Percentiles rank a stretch among this genome's conserved stretches.
These are phyloP conservation scores for Eimeria tenella DNA, from an alignment of 169 alveolate species.

Conservation along the genomic window DNA sequence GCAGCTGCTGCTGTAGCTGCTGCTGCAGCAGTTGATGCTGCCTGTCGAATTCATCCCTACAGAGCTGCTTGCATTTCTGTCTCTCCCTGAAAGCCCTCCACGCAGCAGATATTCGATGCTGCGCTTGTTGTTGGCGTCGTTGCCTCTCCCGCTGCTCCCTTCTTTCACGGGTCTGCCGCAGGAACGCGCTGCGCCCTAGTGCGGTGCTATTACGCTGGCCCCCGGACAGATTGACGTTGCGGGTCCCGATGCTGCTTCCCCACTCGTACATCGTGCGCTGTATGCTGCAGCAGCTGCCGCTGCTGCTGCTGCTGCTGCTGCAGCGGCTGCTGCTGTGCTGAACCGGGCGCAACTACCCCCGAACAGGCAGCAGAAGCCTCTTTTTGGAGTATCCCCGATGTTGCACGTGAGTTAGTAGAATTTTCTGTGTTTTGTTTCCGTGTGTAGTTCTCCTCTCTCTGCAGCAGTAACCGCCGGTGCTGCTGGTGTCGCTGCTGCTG, in stretches of 20 bases:
- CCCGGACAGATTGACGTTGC: conserved; percentile 19
- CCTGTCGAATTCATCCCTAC: not conserved
- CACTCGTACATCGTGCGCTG: not conserved
- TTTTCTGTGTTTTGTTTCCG: not conserved
- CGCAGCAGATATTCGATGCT: not conserved
- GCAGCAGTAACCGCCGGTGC: not conserved
- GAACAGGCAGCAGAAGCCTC: not conserved
- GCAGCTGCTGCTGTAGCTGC: conserved; percentile 15
- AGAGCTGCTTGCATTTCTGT: not conserved
- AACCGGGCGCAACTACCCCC: not conserved
- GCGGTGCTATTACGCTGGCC: conserved; percentile 19
- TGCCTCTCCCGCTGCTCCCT: conserved; percentile 29
- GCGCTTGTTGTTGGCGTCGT: conserved; percentile 14
- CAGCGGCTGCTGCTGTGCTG: not conserved
- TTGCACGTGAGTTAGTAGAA: not conserved
- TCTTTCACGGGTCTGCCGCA: conserved; percentile 15
- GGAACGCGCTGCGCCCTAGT: not conserved
- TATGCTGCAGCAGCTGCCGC: not conserved
- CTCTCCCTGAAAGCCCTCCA: not conserved
- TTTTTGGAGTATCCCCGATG: not conserved
- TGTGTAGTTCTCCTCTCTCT: too few relatives aligned
- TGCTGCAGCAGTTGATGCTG: not conserved
- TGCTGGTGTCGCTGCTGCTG: not conserved
- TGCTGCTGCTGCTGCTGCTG: conserved; percentile 17
- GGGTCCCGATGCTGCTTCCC: conserved; percentile 20